Percentiles rank a stretch among this genome's conserved stretches.
These are phyloP conservation scores for Ambrosiella xylebori DNA, from an alignment of 2,329 filamentous ascomycete species.

Conservation along the genomic window DNA sequence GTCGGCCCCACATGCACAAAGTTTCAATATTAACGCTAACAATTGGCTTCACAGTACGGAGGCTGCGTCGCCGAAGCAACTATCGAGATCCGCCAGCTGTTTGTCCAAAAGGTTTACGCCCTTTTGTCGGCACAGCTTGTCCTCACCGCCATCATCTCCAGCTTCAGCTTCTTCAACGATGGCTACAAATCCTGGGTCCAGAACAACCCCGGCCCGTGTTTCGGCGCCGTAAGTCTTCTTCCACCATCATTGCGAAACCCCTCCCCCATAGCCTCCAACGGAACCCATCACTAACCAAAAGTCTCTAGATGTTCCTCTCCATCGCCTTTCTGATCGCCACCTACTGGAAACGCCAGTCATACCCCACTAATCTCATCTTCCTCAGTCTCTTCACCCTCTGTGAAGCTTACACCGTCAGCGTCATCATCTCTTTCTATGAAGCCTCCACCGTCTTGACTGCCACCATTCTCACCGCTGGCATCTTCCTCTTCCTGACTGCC, in stretches of 20 bases:
- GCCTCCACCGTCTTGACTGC: conserved; percentile 74
- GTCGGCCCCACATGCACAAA: not conserved
- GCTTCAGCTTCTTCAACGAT: conserved; percentile 67
- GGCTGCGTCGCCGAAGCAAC: conserved; percentile 86
- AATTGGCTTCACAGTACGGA: conserved; percentile 48
- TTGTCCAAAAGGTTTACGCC: conserved; percentile 91
- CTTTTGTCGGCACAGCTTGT: conserved; percentile 93
- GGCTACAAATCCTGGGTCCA: conserved; percentile 80
- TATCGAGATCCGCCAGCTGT: conserved; percentile 90
- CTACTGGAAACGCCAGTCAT: conserved; percentile 90
- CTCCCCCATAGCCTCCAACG: not conserved
- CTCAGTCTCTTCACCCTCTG: conserved; percentile 75
- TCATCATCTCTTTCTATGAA: conserved; percentile 83
- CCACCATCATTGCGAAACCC: not conserved
- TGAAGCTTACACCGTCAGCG: conserved; percentile 85
- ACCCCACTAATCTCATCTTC: conserved; percentile 89
- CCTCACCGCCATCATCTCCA: conserved; percentile 62
- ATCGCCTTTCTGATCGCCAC: conserved; percentile 74
- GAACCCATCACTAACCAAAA: not conserved
- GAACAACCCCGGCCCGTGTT: conserved; percentile 65
- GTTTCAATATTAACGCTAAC: not conserved
- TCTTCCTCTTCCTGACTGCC: conserved; percentile 61
- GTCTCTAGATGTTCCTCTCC: conserved; percentile 37
- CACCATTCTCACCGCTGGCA: conserved; percentile 68
- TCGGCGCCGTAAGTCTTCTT: conserved; percentile 45